phyloP scores from a whole-genome alignment of 1,139 yeast species.

The Candida frijolesensis region DNA sequence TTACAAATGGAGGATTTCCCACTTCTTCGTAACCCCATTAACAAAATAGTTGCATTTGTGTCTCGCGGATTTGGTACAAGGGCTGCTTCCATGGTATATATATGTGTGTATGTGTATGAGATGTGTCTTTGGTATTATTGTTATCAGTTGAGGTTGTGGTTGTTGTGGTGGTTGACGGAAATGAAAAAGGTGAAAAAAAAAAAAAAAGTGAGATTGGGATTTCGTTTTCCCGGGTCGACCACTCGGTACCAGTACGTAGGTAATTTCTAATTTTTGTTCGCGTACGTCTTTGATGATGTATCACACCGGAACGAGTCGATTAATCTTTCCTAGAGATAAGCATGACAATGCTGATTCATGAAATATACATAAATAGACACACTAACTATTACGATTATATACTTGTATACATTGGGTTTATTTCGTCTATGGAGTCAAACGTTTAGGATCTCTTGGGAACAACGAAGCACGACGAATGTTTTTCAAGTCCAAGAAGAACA shows the following conservation, averaged over 20 bases:
- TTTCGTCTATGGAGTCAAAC: conserved; percentile 74
- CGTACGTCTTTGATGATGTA: no score
- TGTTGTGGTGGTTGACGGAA: neutral
- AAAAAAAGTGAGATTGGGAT: neutral
- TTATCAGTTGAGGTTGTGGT: neutral
- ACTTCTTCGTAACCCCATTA: conserved; percentile 81
- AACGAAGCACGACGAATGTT: conserved; percentile 96
- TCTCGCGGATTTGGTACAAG: conserved; percentile 32
- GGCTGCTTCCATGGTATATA: conserved; percentile 31
- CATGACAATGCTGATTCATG: no score
- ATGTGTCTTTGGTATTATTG: neutral
- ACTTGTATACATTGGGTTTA: neutral
- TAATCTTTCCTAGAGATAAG: no score
- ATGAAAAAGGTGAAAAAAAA: neutral
- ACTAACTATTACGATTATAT: neutral
- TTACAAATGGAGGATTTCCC: conserved; percentile 94
- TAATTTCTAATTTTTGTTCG: neutral
- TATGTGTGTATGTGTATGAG: neutral
- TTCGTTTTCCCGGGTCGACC: neutral
- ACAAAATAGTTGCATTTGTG: conserved; percentile 68
- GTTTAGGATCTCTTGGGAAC: conserved; percentile 98
- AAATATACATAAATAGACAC: neutral
- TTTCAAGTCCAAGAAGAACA: conserved; percentile 95
- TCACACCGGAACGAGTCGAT: no score
- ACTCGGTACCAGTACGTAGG: neutral